Evolutionary conservation across 1,139 yeast species (phyloP).

Genomic region (Hemisphaericaspora xylanilytica): DNA sequence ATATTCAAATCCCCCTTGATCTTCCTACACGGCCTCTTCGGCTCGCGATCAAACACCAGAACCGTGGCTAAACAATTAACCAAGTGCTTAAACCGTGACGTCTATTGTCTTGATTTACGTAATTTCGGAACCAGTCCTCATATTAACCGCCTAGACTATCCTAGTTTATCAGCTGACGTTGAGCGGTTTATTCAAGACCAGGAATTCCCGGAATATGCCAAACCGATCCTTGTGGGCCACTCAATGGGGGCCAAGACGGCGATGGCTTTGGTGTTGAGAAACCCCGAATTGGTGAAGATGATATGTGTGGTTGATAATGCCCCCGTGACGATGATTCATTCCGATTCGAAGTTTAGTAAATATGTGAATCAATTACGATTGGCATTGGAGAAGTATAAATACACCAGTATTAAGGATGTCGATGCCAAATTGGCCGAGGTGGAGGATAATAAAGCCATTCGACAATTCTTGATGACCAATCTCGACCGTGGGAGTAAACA

Average conservation of each 20-base stretch:
- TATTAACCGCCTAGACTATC: conserved; percentile 64
- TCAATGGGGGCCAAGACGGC: conserved; percentile 97
- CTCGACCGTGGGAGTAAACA: conserved; percentile 46
- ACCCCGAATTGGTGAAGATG: conserved; percentile 62
- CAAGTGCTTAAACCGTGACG: conserved; percentile 41
- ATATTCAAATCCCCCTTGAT: conserved; percentile 52
- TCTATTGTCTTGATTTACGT: conserved; percentile 78
- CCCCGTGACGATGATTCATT: conserved; percentile 65
- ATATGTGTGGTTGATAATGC: conserved; percentile 86
- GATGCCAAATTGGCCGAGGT: conserved; percentile 60
- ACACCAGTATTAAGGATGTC: conserved; percentile 62
- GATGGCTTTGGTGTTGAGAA: conserved; percentile 77
- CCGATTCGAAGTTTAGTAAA: conserved; percentile 55
- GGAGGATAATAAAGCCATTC: conserved; percentile 58
- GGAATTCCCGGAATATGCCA: conserved; percentile 27
- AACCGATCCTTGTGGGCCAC: conserved; percentile 80
- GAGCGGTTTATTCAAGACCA: conserved; percentile 60
- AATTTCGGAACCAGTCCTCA: conserved; percentile 95
- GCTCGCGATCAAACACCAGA: conserved; percentile 75
- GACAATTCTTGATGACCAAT: conserved; percentile 79
- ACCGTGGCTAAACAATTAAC: conserved; percentile 58
- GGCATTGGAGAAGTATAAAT: conserved; percentile 43
- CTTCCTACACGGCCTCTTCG: conserved; percentile 87
- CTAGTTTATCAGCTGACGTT: conserved; percentile 82
- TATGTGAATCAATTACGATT: conserved; percentile 64